Percentiles rank a stretch among this genome's conserved stretches.
These are phyloP conservation scores for Eucalyptus curtisii DNA, from an alignment of 345 rosid species.

Conservation along the genomic window DNA sequence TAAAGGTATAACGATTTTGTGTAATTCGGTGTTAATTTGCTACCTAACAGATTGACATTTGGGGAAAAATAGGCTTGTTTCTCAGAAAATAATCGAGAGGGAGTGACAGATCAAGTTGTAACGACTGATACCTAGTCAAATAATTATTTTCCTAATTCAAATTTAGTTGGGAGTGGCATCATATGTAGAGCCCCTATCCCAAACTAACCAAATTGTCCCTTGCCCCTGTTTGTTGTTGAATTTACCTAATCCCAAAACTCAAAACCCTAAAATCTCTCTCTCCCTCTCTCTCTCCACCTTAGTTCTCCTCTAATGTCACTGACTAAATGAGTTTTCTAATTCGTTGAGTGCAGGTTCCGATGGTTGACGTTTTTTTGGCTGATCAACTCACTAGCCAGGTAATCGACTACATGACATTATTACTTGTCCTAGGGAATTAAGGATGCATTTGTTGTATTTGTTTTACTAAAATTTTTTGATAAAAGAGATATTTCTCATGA, in stretches of 20 bases:
- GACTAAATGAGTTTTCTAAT: background rate
- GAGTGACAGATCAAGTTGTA: background rate
- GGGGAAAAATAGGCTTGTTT: too few relatives aligned
- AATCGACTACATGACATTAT: background rate
- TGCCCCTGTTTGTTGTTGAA: too few relatives aligned
- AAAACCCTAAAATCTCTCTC: too few relatives aligned
- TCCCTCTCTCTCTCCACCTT: too few relatives aligned
- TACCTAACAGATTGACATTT: background rate
- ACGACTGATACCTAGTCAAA: too few relatives aligned
- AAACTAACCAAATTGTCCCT: too few relatives aligned
- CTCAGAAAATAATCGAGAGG: background rate
- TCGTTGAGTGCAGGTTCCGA: constrained; percentile 41
- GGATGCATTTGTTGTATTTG: background rate
- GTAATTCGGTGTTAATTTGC: background rate
- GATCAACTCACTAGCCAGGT: constrained; percentile 99
- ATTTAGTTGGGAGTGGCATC: too few relatives aligned
- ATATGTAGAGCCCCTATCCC: too few relatives aligned
- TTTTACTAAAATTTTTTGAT: background rate
- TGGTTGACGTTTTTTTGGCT: constrained; percentile 98
- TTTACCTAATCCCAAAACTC: too few relatives aligned
- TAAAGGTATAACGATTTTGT: background rate
- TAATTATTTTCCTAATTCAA: too few relatives aligned
- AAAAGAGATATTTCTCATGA: background rate
- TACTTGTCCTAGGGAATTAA: background rate
- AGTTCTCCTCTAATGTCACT: background rate